These are phyloP conservation scores for Glycine latifolia DNA, from an alignment of 306 rosid genomes.

Conservation along the genomic window DNA sequence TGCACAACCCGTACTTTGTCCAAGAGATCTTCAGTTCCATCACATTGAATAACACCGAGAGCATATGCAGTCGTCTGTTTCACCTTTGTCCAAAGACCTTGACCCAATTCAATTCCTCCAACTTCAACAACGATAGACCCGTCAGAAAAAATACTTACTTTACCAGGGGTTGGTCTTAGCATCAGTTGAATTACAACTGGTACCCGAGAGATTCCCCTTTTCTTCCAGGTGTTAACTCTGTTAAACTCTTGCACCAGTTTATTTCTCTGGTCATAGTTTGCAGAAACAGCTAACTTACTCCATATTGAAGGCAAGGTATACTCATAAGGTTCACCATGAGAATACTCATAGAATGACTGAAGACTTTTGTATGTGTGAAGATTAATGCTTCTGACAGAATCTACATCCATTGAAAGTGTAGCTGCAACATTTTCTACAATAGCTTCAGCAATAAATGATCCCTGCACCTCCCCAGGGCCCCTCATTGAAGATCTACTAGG, in stretches of 20 bases:
- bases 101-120: conserved; percentile 95
- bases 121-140: conserved; percentile 89
- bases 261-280: conserved; percentile 64
- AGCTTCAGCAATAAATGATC: conserved; percentile 91
- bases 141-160: conserved; percentile 75
- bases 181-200: conserved; percentile 59
- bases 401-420: conserved; percentile 72
- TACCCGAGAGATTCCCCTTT: conserved; percentile 85
- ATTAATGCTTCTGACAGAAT: conserved; percentile 74
- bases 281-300: conserved; percentile 69
- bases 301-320: conserved; percentile 85
- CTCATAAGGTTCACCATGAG: conserved; percentile 72
- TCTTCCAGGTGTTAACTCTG: conserved; percentile 69
- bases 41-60: conserved; percentile 68
- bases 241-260: conserved; percentile 70
- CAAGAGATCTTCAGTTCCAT: conserved; percentile 55
- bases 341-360: conserved; percentile 54
- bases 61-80: conserved; percentile 87
- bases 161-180: conserved; percentile 79
- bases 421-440: conserved; percentile 86
- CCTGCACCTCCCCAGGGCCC: conserved; percentile 90
- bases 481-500: conserved; percentile 92
- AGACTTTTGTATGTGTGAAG: conserved; percentile 81
- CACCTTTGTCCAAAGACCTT: conserved; percentile 98
- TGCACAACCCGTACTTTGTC: conserved; percentile 80